Conservation (phyloP, 306 rosid genomes). For the Cucurbita pepo region DNA sequence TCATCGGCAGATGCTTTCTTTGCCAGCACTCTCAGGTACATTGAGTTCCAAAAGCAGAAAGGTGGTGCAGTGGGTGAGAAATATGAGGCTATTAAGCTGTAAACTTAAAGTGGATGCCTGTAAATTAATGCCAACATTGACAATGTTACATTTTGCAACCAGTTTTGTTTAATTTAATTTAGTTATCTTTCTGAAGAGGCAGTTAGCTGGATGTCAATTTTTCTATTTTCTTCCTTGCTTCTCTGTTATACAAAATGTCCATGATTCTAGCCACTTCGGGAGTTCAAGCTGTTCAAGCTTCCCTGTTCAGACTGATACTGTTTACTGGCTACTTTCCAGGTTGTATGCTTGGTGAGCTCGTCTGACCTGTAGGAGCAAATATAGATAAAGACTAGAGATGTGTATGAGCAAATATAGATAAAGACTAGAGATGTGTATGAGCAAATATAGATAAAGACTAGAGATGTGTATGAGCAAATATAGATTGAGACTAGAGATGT, state of each 20-base stretch:
- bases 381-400: too few species aligned
- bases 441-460: too few species aligned
- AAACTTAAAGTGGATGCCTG: neutral
- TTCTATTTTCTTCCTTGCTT: neutral
- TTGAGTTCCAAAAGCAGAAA: conserved; percentile 84
- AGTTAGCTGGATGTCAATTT: neutral
- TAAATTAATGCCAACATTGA: neutral
- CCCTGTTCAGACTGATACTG: neutral
- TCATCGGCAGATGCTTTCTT: conserved; percentile 77
- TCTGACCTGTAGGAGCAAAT: neutral
- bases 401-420: too few species aligned
- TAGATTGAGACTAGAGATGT: too few species aligned
- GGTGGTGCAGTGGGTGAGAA: conserved; percentile 81
- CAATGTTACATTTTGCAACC: neutral
- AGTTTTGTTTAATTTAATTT: neutral
- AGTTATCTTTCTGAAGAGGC: neutral
- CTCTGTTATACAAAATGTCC: neutral
- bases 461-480: too few species aligned
- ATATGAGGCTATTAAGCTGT: conserved; percentile 65
- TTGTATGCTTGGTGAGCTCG: neutral
- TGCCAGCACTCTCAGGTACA: conserved; percentile 69
- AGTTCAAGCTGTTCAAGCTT: neutral
- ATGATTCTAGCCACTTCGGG: neutral
- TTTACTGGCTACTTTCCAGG: neutral
- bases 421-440: too few species aligned